Evolutionary conservation across 140 eudicot species (phyloP), one percentile per base, ranked within the genome.

Genomic region (Anethum foeniculum): DNA sequence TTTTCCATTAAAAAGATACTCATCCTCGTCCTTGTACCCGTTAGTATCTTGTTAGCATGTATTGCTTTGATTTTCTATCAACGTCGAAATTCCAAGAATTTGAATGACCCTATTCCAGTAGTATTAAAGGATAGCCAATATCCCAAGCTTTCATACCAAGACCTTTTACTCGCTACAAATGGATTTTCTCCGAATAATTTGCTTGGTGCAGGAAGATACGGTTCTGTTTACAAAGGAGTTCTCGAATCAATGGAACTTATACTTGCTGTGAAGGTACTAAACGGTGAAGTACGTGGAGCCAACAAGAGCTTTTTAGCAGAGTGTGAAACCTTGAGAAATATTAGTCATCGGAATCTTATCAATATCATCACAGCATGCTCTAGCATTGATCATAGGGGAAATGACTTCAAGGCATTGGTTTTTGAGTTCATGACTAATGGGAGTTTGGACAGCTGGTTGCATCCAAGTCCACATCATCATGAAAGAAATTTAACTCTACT

Each of bases 221-320:
- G 51, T 71, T 71, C 77, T 0, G 76, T 71, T 16, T 71, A 71
- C 6, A 71, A 38, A 71, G 76, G 30, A 18, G 1, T 16, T 71
- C 77, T 39, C 5, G 7, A 2, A 25, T 62, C 34, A 3, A 12
- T 6, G 14, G 77, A 39, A 39, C 25, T 14, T 6, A 6, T 15
- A 5, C 16, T 71, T 38, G 51, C 51, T 71, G 77, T 71, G 48
- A 71, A 71, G 18, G 77, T 71, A 39, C 49, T 71, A 71, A 71
- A 71, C 0, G 51, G 19, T 15, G 77, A 69, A 69, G 12, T 69
- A 30, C 51, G 30, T 15, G 77, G 77, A 71, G 77, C 30, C 27
- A 71, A 36, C 28, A 71, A 32, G 27, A 38, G 30, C 0, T 71
- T 71, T 43, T 7, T 71, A 51, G 77, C 51, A 7, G 32, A 71